Conservation (phyloP, 805 yeast species). For the Yarrowia hollandica region DNA sequence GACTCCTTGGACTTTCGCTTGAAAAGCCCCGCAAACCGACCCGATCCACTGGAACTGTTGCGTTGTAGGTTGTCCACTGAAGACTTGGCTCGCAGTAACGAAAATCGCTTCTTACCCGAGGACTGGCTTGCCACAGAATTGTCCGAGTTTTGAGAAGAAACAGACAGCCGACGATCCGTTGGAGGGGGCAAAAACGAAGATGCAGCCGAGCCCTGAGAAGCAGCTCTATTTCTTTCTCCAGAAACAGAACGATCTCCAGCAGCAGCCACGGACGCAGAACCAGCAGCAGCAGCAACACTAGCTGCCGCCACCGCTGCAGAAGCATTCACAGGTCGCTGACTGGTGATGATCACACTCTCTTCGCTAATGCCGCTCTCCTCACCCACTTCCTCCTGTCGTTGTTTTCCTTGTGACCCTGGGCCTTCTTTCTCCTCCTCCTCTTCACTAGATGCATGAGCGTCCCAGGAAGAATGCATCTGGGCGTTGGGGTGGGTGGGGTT, state of each 20-base stretch:
- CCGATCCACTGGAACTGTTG: background rate
- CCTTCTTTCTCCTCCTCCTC: background rate
- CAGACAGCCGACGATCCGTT: background rate
- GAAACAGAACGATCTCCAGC: background rate
- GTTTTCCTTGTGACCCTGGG: too few species aligned
- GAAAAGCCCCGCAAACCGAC: slow-evolving; percentile 14
- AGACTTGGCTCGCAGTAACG: slow-evolving; percentile 17
- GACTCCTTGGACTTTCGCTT: slow-evolving; percentile 24
- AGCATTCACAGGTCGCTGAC: slow-evolving; percentile 10
- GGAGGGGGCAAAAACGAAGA: slow-evolving; percentile 7
- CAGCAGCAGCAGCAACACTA: background rate
- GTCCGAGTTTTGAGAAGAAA: slow-evolving; percentile 20
- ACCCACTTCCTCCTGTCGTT: background rate
- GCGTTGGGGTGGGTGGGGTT: slow-evolving; percentile 28
- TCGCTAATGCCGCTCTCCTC: slow-evolving; percentile 4
- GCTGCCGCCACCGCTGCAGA: slow-evolving; percentile 3
- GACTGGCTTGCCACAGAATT: background rate
- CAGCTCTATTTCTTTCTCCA: background rate
- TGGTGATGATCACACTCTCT: slow-evolving; percentile 15
- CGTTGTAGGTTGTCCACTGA: slow-evolving; percentile 22
- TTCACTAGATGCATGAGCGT: slow-evolving; percentile 10
- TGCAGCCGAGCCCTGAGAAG: slow-evolving; percentile 13
- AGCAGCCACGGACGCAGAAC: background rate
- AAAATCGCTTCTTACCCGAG: slow-evolving; percentile 5
- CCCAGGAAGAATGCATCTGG: slow-evolving; percentile 27